Evolutionary conservation across 768 basidiomycete genomes (phyloP).

Genomic region (Tubosaeta sp.): DNA sequence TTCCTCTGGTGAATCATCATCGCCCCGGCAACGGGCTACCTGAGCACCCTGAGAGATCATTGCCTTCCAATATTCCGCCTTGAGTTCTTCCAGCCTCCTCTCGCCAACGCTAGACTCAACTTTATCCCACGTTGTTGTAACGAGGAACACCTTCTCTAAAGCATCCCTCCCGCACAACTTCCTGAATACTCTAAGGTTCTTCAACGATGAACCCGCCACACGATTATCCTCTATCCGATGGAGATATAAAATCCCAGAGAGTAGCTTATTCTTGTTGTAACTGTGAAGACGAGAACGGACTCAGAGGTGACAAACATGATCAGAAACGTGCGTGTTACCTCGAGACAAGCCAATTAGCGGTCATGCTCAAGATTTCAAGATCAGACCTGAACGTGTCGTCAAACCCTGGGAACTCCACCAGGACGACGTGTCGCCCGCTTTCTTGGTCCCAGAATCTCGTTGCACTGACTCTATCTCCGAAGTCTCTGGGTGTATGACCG

Average conservation of each 20-base stretch:
- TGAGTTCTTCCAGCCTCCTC: conserved; percentile 13
- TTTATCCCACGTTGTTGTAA: conserved; percentile 39
- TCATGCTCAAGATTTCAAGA: conserved; percentile 6
- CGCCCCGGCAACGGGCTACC: background rate
- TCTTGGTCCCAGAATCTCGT: conserved; percentile 3
- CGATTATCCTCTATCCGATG: conserved; percentile 39
- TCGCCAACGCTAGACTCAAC: conserved; percentile 18
- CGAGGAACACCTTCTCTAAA: conserved; percentile 27
- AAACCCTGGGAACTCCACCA: conserved; percentile 26
- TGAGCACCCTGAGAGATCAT: background rate
- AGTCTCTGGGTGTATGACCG: conserved; percentile 8
- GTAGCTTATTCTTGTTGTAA: conserved; percentile 7
- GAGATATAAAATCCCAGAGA: conserved; percentile 36
- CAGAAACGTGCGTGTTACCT: background rate
- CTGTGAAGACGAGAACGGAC: background rate
- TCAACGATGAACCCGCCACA: conserved; percentile 31
- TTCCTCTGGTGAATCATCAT: too few species aligned
- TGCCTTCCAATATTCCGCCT: conserved; percentile 1
- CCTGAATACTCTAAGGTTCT: conserved; percentile 30
- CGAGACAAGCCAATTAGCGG: background rate
- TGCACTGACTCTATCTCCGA: background rate
- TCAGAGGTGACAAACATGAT: background rate
- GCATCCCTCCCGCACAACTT: conserved; percentile 26
- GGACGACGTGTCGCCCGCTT: conserved; percentile 1
- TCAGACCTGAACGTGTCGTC: conserved; percentile 17